Conservation (phyloP, 148 eudicot species). For the Rhododendron ferrugineum region DNA sequence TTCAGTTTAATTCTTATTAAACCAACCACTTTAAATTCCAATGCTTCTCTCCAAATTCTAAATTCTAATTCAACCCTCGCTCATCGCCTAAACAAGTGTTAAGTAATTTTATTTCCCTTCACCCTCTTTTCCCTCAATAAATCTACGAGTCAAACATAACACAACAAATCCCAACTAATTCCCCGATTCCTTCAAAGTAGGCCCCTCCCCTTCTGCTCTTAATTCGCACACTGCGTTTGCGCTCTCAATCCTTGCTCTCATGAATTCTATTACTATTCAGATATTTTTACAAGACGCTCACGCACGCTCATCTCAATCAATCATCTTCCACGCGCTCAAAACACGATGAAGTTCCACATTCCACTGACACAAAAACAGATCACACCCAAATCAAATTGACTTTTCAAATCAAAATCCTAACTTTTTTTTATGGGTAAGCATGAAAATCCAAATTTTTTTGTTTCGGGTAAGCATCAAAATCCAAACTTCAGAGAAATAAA, state of each 20-base stretch:
- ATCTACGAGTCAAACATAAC: not conserved
- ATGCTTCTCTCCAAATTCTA: not conserved
- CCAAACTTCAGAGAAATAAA: not conserved
- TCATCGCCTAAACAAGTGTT: not conserved
- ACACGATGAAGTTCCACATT: not conserved
- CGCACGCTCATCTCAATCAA: not conserved
- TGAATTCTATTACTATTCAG: not conserved
- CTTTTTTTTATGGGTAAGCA: not conserved
- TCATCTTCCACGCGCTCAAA: not conserved
- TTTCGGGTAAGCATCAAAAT: not conserved
- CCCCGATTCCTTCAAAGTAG: not conserved
- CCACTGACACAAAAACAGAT: not conserved
- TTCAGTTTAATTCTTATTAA: not conserved
- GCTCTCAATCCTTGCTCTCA: not conserved
- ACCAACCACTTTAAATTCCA: not conserved
- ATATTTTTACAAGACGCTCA: not conserved
- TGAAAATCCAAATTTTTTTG: not conserved
- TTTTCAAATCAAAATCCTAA: not conserved
- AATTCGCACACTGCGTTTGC: too few species aligned
- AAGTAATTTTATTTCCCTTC: not conserved
- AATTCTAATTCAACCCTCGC: not conserved
- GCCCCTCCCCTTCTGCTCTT: too few species aligned
- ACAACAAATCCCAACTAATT: not conserved
- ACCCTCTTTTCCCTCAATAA: not conserved
- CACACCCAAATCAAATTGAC: not conserved